Evolutionary conservation across 768 basidiomycete species (phyloP), one percentile per base, ranked within the genome.

Genomic region (Leccinum truebloodii): DNA sequence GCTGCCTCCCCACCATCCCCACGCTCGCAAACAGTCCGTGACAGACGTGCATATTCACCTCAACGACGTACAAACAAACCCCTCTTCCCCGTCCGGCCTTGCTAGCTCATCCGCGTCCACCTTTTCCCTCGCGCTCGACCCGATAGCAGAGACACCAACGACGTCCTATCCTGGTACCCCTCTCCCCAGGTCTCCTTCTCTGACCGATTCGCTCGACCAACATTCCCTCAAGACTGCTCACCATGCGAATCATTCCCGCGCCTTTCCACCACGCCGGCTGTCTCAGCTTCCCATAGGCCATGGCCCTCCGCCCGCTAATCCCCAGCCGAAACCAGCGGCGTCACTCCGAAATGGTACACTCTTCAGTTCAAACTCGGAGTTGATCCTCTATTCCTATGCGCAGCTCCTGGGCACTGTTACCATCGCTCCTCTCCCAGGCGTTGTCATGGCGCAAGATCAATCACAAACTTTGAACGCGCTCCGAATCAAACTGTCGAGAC

Each of bases 301-400:
- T 18, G 76, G 76, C 69, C 73, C 63, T 7, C 75, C 70, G 49
- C 76, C 65, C 52, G 60, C 51, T 63, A 60, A 57, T 41, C 62
- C 49, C 54, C 67, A 51, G n/a, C 59, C 56, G 52, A 71, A 54
- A 39, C 34, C 61, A 49, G 65, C 48, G 2, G 20, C 54, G 52
- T 59, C 69, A 2, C 73, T 75, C 14, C 79, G 78, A 24, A 76
- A 78, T 1, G 78, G 82, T 5, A 71, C 79, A 16, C 82, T 84
- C 67, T 74, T 81, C 35, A 72, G 78, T 24, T 72, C 80, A 3
- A 83, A 83, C 59, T 79, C 82, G 0, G 89, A 94, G 63, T 76
- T 91, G 18, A 83, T 95, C 20, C 81, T 95, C 2, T 95, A 95
- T 72, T 86, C 93, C 0, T 95, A 95, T 65, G 91, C 87, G 0